Conservation (phyloP, 108 stramenopile species). For the Cyclostephanos invisitatus region DNA sequence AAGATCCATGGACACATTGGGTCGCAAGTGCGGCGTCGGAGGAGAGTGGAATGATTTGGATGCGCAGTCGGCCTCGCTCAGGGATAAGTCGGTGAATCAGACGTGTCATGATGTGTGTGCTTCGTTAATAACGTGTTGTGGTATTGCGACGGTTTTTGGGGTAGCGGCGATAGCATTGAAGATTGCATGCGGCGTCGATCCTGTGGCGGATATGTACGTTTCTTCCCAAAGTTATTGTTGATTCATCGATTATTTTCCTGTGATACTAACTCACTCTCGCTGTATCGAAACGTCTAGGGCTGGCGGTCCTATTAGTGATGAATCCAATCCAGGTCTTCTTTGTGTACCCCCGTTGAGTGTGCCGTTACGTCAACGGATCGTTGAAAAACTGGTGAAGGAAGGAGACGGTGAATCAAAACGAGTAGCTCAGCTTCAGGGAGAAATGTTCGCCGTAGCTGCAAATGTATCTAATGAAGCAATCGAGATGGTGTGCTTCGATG, state of each 20-base stretch:
- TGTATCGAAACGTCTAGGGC: slow-evolving; percentile 38
- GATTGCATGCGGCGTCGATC: slow-evolving; percentile 64
- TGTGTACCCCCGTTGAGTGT: slow-evolving; percentile 66
- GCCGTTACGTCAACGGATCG: slow-evolving; percentile 62
- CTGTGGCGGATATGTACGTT: slow-evolving; percentile 67
- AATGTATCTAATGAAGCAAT: slow-evolving; percentile 45
- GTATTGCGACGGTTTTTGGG: slow-evolving; percentile 79
- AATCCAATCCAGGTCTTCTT: slow-evolving; percentile 49
- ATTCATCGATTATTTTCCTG: neutral
- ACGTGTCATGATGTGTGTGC: slow-evolving; percentile 72
- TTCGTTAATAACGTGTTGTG: slow-evolving; percentile 75
- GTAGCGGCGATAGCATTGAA: slow-evolving; percentile 69
- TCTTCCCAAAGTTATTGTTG: neutral
- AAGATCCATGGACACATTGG: slow-evolving; percentile 84
- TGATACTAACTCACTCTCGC: neutral
- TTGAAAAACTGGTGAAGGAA: slow-evolving; percentile 58
- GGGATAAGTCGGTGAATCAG: slow-evolving; percentile 69
- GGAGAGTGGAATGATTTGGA: slow-evolving; percentile 82
- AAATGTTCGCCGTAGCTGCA: slow-evolving; percentile 69
- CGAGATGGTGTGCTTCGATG: slow-evolving; percentile 55
- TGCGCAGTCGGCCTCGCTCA: slow-evolving; percentile 53
- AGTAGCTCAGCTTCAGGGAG: slow-evolving; percentile 54
- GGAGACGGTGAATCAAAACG: slow-evolving; percentile 64
- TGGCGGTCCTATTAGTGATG: slow-evolving; percentile 54
- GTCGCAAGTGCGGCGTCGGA: slow-evolving; percentile 81